Percentiles rank a stretch among this genome's conserved stretches.
phyloP scores from a whole-genome alignment of 768 basidiomycete genomes.

The Cystobasidium onofrii region DNA sequence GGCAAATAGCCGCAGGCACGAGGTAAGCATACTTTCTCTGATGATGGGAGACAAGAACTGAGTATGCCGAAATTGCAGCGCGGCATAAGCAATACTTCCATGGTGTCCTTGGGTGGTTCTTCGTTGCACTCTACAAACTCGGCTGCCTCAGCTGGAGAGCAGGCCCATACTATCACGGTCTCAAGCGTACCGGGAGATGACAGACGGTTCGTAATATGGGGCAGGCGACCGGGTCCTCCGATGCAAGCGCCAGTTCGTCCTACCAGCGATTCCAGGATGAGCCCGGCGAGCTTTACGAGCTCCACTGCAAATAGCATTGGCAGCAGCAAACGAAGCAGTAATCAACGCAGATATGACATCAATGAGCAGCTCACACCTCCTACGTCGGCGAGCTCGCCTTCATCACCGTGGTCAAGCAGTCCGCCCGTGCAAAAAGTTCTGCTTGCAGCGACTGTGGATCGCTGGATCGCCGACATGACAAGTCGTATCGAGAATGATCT shows the following conservation, averaged over 20 bases:
- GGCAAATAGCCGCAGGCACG: neutral
- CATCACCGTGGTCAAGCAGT: neutral
- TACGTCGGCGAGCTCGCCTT: conserved; percentile 43
- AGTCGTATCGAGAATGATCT: conserved; percentile 79
- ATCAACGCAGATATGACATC: neutral
- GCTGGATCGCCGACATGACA: conserved; percentile 85
- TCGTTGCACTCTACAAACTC: conserved; percentile 27
- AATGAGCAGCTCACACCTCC: neutral
- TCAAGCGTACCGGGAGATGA: conserved; percentile 55
- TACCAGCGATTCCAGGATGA: neutral
- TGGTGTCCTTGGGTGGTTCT: neutral
- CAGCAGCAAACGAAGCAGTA: conserved; percentile 9
- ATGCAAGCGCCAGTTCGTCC: neutral
- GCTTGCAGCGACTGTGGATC: conserved; percentile 83
- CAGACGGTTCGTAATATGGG: conserved; percentile 88
- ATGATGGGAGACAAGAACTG: neutral
- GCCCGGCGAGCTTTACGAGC: neutral
- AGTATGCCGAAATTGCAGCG: neutral
- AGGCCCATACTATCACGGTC: conserved; percentile 36
- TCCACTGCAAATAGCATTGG: conserved; percentile 2
- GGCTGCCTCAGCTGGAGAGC: neutral
- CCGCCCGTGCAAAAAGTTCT: conserved; percentile 49
- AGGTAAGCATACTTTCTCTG: neutral
- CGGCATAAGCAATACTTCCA: conserved; percentile 29
- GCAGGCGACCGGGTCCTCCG: conserved; percentile 49